phyloP scores from a whole-genome alignment of 2,329 filamentous ascomycete genomes.

The Calonectria naviculata region DNA sequence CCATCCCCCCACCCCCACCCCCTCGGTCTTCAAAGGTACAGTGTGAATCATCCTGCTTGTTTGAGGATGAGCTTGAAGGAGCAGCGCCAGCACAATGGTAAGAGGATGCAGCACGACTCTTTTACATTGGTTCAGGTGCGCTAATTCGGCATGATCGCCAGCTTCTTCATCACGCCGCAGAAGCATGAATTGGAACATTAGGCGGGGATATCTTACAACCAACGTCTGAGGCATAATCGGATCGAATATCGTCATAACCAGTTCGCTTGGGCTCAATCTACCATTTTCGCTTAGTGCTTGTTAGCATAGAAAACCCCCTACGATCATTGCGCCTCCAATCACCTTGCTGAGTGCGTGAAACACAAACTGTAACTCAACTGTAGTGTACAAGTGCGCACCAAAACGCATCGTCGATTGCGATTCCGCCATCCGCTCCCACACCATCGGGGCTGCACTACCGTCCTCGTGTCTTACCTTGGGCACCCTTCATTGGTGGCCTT shows the following conservation, averaged over 20 bases:
- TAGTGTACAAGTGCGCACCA: not conserved
- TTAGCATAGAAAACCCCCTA: not conserved
- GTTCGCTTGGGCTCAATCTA: not conserved
- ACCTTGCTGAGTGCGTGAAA: not conserved
- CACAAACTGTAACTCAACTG: not conserved
- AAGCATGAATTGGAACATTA: conserved; percentile 4
- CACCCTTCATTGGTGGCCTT: conserved; percentile 38
- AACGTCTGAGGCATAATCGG: not conserved
- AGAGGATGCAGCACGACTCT: not conserved
- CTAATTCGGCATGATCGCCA: not conserved
- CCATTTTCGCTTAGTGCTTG: not conserved
- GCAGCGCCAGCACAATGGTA: not conserved
- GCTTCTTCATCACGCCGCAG: not conserved
- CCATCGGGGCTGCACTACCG: conserved; percentile 23
- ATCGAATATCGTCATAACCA: not conserved
- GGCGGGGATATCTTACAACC: not conserved
- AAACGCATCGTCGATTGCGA: conserved; percentile 9
- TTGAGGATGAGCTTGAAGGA: not conserved
- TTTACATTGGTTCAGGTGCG: not conserved
- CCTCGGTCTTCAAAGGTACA: not conserved
- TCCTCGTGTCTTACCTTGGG: conserved; percentile 23
- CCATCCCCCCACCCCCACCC: not conserved
- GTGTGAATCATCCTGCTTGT: not conserved
- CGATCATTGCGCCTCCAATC: not conserved
- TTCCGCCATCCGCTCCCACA: conserved; percentile 29